These are phyloP conservation scores for Monilinia vaccinii-corymbosi DNA, from an alignment of 2,329 filamentous ascomycete species.

Conservation along the genomic window DNA sequence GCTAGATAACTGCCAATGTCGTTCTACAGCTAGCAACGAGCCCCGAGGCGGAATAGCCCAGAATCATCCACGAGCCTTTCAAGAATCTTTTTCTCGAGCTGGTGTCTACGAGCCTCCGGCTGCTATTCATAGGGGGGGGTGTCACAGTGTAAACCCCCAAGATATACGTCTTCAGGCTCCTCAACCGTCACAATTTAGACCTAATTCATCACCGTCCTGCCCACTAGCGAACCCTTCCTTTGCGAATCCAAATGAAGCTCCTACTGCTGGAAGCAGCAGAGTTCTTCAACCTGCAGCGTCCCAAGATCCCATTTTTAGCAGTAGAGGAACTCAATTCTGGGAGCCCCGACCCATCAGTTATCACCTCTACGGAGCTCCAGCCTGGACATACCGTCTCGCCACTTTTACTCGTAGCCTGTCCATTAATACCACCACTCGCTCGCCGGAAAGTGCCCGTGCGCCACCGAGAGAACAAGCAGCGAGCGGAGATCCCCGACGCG, in stretches of 20 bases:
- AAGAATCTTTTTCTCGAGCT: neutral
- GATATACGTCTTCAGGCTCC: neutral
- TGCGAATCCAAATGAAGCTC: neutral
- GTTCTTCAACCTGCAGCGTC: neutral
- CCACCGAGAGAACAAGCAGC: neutral
- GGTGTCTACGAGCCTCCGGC: neutral
- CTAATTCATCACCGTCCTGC: neutral
- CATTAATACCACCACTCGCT: no score
- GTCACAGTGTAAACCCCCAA: no score
- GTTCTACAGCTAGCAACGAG: no score
- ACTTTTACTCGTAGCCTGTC: neutral
- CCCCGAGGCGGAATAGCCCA: neutral
- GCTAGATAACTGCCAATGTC: neutral
- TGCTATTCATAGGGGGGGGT: no score
- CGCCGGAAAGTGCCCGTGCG: neutral
- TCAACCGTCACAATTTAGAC: neutral
- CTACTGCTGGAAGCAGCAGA: neutral
- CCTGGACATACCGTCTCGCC: neutral
- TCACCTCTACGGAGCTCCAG: neutral
- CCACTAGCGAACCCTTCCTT: neutral
- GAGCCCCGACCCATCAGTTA: neutral
- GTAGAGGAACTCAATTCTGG: neutral
- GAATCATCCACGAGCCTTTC: neutral
- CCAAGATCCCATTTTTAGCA: neutral
- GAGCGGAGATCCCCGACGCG: no score